phyloP scores from a whole-genome alignment of 139 green algal species.

The Nannochloris sp. region DNA sequence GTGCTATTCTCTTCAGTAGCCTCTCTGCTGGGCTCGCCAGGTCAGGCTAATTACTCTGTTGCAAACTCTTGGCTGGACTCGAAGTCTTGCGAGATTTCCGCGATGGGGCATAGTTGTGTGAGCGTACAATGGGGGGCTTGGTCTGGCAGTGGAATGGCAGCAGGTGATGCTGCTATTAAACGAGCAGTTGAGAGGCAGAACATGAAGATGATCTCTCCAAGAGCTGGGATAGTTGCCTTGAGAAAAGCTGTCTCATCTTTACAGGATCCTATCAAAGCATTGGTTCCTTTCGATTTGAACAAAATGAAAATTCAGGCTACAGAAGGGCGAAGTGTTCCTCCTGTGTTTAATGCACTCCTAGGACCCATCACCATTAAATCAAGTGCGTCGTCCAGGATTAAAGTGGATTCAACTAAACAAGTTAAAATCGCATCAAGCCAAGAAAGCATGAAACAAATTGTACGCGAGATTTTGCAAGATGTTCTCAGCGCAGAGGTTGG shows the following conservation, averaged over 20 bases:
- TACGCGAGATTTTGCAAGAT: conserved; percentile 21
- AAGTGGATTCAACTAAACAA: not conserved
- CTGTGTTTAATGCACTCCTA: not conserved
- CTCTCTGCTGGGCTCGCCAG: conserved; percentile 54
- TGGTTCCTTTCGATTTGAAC: conserved; percentile 17
- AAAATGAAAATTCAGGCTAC: not conserved
- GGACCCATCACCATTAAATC: not conserved
- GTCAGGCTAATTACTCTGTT: conserved; percentile 67
- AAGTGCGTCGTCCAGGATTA: no score
- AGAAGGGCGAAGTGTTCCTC: not conserved
- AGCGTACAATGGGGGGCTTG: conserved; percentile 45
- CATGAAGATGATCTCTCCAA: conserved; percentile 40
- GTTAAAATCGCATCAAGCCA: not conserved
- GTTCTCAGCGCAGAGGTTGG: not conserved
- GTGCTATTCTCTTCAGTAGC: conserved; percentile 43
- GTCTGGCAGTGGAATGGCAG: conserved; percentile 39
- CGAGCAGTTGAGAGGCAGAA: conserved; percentile 50
- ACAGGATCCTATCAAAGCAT: conserved; percentile 5
- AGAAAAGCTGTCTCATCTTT: not conserved
- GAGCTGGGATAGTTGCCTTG: conserved; percentile 8
- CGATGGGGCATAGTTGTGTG: conserved; percentile 8
- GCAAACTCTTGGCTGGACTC: conserved; percentile 65
- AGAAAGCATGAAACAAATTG: conserved; percentile 3
- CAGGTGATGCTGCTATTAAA: conserved; percentile 26
- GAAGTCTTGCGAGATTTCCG: conserved; percentile 1